These are phyloP conservation scores for Stygiomarasmius scandens DNA, from an alignment of 1,284 basidiomycete genomes.

Conservation along the genomic window DNA sequence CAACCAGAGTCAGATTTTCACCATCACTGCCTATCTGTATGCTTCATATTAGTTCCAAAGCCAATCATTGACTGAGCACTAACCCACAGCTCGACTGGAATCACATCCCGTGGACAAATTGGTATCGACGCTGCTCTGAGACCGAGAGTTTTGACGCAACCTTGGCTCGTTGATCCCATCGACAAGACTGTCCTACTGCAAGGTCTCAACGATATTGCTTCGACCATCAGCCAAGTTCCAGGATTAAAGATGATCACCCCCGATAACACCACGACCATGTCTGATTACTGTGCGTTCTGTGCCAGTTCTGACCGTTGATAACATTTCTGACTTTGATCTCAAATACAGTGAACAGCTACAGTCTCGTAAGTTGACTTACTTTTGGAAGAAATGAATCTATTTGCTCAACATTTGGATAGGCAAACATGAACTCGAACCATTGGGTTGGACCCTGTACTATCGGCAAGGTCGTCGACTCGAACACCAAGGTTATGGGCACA, in stretches of 20 bases:
- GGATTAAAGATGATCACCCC: constrained; percentile 59
- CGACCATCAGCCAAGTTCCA: constrained; percentile 44
- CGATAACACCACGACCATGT: constrained; percentile 55
- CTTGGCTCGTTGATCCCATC: constrained; percentile 60
- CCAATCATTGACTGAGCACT: constrained; percentile 2
- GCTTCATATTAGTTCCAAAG: constrained; percentile 20
- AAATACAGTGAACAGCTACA: constrained; percentile 48
- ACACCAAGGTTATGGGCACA: constrained; percentile 58
- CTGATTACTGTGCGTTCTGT: constrained; percentile 45
- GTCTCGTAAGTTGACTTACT: constrained; percentile 35
- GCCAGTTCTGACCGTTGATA: background rate
- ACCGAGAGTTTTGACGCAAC: constrained; percentile 49
- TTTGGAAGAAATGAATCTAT: background rate
- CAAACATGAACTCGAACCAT: constrained; percentile 56
- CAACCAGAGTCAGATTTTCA: constrained; percentile 60
- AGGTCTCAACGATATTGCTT: constrained; percentile 52
- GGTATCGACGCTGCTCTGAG: constrained; percentile 58
- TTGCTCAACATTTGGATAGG: constrained; percentile 17
- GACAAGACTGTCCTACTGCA: constrained; percentile 55
- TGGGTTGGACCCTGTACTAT: constrained; percentile 59
- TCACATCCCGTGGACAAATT: constrained; percentile 63
- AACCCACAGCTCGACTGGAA: constrained; percentile 48
- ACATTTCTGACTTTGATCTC: constrained; percentile 4
- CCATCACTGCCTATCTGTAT: constrained; percentile 59
- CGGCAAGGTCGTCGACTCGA: constrained; percentile 59